Percentiles rank a stretch among this genome's conserved stretches.
These are phyloP conservation scores for Aspergillus texensis DNA, from an alignment of 2,329 filamentous ascomycete genomes.

Conservation along the genomic window DNA sequence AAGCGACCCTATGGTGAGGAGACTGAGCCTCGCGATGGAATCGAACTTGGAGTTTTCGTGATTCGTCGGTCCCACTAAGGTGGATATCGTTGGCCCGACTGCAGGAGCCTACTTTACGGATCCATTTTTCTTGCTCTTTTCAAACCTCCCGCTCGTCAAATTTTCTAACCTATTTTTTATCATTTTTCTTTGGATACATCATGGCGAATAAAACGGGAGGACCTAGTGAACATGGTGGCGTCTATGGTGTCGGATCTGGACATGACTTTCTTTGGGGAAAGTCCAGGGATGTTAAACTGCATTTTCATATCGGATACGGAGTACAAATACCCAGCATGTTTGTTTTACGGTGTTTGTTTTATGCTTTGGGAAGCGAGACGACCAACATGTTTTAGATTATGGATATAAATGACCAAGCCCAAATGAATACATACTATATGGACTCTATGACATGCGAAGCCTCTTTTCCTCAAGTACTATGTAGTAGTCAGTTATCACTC, in stretches of 20 bases:
- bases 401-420: slow-evolving; percentile 14
- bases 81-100: background rate
- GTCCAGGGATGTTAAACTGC: slow-evolving; percentile 21
- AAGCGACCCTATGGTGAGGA: slow-evolving; percentile 51
- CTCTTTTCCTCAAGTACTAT: background rate
- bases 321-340: slow-evolving; percentile 37
- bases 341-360: slow-evolving; percentile 24
- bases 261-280: slow-evolving; percentile 13
- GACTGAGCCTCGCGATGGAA: slow-evolving; percentile 45
- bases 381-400: slow-evolving; percentile 17
- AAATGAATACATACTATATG: background rate
- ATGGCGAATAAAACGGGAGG: slow-evolving; percentile 13
- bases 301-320: slow-evolving; percentile 20
- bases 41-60: slow-evolving; percentile 54
- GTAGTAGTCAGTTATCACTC: background rate
- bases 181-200: slow-evolving; percentile 16
- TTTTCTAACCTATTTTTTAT: background rate
- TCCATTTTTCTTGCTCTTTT: slow-evolving; percentile 3
- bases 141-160: background rate
- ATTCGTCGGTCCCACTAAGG: slow-evolving; percentile 46
- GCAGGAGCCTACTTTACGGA: background rate
- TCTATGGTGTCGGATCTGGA: slow-evolving; percentile 7
- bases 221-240: slow-evolving; percentile 11
- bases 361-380: slow-evolving; percentile 18
- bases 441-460: background rate